These are phyloP conservation scores for Whalleya microplaca DNA, from an alignment of 2,329 filamentous ascomycete genomes.

Conservation along the genomic window DNA sequence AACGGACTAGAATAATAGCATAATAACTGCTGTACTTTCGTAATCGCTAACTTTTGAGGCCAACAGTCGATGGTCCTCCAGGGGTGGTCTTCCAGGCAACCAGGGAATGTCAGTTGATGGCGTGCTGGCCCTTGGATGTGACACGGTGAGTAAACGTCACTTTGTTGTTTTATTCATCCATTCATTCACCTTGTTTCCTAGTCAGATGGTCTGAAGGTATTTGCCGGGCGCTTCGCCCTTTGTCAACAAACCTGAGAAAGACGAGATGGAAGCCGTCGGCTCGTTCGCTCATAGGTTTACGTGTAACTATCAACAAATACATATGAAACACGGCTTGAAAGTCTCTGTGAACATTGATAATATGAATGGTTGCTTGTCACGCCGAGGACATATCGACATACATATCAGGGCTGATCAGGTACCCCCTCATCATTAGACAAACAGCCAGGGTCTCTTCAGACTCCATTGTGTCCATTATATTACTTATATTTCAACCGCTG, in stretches of 20 bases:
- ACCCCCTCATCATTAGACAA: not conserved
- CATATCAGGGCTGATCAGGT: not conserved
- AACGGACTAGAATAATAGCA: not conserved
- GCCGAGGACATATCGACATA: not conserved
- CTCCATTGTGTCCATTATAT: too few relatives aligned
- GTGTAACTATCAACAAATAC: not conserved
- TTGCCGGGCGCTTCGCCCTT: not conserved
- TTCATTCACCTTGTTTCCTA: not conserved
- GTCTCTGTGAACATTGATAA: too few relatives aligned
- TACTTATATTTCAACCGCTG: not conserved
- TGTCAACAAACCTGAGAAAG: not conserved
- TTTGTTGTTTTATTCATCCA: conserved; percentile 1
- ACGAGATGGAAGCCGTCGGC: not conserved
- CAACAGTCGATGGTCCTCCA: not conserved
- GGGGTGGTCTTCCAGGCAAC: not conserved
- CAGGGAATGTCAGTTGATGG: not conserved
- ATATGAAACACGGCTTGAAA: not conserved
- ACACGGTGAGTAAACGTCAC: not conserved
- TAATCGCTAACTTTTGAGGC: not conserved
- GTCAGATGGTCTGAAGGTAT: not conserved
- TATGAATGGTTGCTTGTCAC: too few relatives aligned
- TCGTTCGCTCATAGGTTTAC: not conserved
- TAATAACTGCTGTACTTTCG: not conserved
- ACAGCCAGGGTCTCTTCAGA: not conserved
- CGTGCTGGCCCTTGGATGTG: conserved; percentile 6